Percentiles rank a stretch among this genome's conserved stretches.
These are phyloP conservation scores for Nemania diffusa DNA, from an alignment of 2,329 filamentous ascomycete genomes.

Conservation along the genomic window DNA sequence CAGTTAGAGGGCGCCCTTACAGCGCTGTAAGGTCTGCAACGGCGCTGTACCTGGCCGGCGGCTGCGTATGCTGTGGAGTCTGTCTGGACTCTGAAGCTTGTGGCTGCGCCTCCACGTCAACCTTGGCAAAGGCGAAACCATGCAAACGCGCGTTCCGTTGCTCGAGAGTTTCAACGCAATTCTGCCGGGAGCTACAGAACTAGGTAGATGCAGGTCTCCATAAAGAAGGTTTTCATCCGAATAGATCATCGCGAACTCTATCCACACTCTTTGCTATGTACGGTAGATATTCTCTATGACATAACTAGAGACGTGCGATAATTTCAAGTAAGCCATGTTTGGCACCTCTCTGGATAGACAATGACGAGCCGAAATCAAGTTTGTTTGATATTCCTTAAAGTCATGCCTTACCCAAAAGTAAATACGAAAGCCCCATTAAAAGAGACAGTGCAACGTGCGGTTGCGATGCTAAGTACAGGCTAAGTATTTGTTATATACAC, in stretches of 20 bases:
- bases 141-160: constrained; percentile 34
- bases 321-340: no score
- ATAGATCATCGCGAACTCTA: background rate
- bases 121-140: constrained; percentile 9
- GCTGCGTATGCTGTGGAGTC: constrained; percentile 6
- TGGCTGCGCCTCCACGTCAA: constrained; percentile 34
- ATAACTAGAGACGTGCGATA: background rate
- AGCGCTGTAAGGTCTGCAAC: background rate
- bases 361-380: no score
- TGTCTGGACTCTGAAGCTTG: constrained; percentile 8
- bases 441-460: background rate
- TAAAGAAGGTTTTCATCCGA: constrained; percentile 2
- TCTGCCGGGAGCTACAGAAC: background rate
- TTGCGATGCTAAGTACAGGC: background rate
- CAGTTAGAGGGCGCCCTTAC: background rate
- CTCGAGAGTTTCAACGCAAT: constrained; percentile 13
- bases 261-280: background rate
- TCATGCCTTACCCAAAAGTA: background rate
- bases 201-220: background rate
- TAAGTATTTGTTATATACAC: no score
- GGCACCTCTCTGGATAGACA: no score
- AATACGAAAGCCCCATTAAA: background rate
- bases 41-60: background rate
- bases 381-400: background rate
- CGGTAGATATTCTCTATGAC: background rate